These are phyloP conservation scores for Magnusiomyces ingens DNA, from an alignment of 1,139 yeast genomes.

Conservation along the genomic window DNA sequence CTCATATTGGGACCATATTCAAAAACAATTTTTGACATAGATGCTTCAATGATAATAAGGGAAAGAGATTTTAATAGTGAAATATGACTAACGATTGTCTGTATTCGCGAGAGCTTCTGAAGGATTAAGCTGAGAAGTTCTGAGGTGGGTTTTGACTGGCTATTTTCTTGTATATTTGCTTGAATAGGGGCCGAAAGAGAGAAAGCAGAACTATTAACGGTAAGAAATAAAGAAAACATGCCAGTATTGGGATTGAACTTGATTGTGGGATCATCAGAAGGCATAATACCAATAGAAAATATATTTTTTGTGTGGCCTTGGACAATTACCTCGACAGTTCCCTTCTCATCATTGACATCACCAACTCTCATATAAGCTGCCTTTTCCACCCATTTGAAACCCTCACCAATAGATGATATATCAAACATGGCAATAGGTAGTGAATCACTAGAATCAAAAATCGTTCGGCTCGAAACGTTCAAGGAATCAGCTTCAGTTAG, in stretches of 20 bases:
- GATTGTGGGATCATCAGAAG: slow-evolving; percentile 20
- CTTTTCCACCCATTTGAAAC: slow-evolving; percentile 25
- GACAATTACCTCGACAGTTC: slow-evolving; percentile 17
- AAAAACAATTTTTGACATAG: slow-evolving; percentile 27
- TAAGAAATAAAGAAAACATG: slow-evolving; percentile 19
- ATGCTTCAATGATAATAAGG: slow-evolving; percentile 24
- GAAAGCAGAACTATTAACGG: background rate
- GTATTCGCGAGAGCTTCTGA: slow-evolving; percentile 24
- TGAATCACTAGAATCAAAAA: background rate
- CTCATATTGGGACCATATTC: slow-evolving; percentile 23
- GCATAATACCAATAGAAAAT: slow-evolving; percentile 19
- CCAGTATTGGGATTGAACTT: slow-evolving; percentile 23
- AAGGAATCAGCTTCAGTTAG: background rate
- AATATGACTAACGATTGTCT: slow-evolving; percentile 28
- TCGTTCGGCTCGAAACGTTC: background rate
- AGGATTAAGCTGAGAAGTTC: slow-evolving; percentile 20
- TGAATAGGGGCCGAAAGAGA: background rate
- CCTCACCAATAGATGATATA: slow-evolving; percentile 18
- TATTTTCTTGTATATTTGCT: background rate
- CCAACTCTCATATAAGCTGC: slow-evolving; percentile 18
- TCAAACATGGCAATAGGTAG: slow-evolving; percentile 10
- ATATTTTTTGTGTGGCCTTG: slow-evolving; percentile 25
- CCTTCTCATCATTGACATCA: slow-evolving; percentile 15
- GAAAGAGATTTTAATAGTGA: slow-evolving; percentile 24
- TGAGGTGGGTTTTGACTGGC: slow-evolving; percentile 2